Evolutionary conservation across 805 yeast species (phyloP), one percentile per base, ranked within the genome.

Genomic region (Candida michaelii): DNA sequence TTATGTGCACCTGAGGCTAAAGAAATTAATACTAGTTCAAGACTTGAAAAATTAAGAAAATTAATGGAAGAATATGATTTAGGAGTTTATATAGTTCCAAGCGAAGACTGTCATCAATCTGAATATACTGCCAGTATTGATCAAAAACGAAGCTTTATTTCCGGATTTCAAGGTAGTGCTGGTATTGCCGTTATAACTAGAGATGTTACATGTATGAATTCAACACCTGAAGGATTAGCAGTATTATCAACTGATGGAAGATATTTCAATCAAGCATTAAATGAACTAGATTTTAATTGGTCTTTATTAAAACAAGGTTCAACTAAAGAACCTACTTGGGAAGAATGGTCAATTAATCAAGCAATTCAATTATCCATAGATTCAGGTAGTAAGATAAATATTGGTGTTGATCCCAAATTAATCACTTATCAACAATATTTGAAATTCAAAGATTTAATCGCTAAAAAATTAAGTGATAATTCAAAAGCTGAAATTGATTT

Each of bases 61-160:
- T 68, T 74, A 47, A 80, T 80, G 85, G 61, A 55, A 13, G 59
- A 60, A 13, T 50, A 69, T 49, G 62, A 71, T 40, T 54, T 79
- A 27, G 80, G 73, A 3, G 77, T 76, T n/a, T 80, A 80, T 55
- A 72, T 80, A 37, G 62, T 80, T 7, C 83, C 83, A 6, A 74
- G 81, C 8, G 83, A 79, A 56, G 85, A 80, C 59, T 79, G 76
- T 39, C 85, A 80, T 58, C 85, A 79, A 59, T 69, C 77, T n/a
- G 85, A 80, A 55, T 79, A 79, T 48, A 78, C 79, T 17, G 67
- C 82, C 1, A 51, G 71, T 2, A 61, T 63, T 36, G 85, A 80
- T 53, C 80, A 79, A 55, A 70, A 77, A 51, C 60, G 84, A 52
- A 67, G 74, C 23, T 80, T 77, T 46, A 76, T 80, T 29, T 67